Evolutionary conservation across 345 rosid genomes (phyloP).

Genomic region (Brassica cretica): DNA sequence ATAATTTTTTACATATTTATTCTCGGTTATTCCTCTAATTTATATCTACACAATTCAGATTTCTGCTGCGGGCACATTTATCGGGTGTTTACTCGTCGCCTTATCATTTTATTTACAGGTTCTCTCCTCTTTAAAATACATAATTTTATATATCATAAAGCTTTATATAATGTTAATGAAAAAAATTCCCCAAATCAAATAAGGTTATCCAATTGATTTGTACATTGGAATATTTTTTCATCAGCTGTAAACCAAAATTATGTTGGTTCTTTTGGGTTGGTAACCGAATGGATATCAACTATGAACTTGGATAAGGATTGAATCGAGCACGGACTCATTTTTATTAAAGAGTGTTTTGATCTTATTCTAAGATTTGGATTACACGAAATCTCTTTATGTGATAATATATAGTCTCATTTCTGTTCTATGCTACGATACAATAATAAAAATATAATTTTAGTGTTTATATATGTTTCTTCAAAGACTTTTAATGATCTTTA

Average conservation of each 20-base stretch:
- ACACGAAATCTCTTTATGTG: too few relatives aligned
- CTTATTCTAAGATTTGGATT: too few relatives aligned
- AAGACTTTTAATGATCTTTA: too few relatives aligned
- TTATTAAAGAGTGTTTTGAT: too few relatives aligned
- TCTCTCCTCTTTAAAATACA: not conserved
- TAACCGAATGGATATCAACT: too few relatives aligned
- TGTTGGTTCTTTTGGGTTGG: too few relatives aligned
- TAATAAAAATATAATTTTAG: too few relatives aligned
- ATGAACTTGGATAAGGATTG: too few relatives aligned
- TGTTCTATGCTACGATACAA: too few relatives aligned
- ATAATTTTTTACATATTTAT: not conserved
- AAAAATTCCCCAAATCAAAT: not conserved
- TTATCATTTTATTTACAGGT: constrained; percentile 60
- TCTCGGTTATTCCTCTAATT: not conserved
- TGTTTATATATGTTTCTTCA: too few relatives aligned
- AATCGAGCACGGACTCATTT: too few relatives aligned
- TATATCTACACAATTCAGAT: constrained; percentile 42
- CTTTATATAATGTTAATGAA: not conserved
- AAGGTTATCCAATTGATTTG: not conserved
- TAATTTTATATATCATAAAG: not conserved
- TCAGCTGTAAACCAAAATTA: not conserved
- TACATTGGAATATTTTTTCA: not conserved
- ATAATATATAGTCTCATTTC: too few relatives aligned
- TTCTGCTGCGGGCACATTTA: constrained; percentile 79
- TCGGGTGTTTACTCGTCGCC: constrained; percentile 61